Evolutionary conservation across 352 stramenopile species (phyloP).

Genomic region (Pythium aquatile): DNA sequence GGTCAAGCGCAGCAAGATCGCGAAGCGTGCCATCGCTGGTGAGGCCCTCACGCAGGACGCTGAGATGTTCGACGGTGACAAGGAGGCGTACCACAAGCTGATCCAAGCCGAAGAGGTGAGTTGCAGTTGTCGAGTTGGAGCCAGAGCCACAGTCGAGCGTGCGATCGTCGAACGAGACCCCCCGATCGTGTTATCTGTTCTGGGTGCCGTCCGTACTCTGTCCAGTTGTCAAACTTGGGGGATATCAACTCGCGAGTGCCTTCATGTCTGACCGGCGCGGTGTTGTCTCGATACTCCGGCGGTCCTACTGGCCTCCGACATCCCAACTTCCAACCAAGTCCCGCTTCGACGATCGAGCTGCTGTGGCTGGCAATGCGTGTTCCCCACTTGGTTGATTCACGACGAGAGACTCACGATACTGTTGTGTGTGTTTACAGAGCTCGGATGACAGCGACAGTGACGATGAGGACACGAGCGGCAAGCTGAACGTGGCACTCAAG

Average conservation of each 20-base stretch:
- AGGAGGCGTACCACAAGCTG: conserved; percentile 81
- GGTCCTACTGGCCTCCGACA: conserved; percentile 85
- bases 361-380: conserved; percentile 6
- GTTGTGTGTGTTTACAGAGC: conserved; percentile 48
- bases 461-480: conserved; percentile 44
- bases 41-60: conserved; percentile 77
- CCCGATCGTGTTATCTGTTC: conserved; percentile 93
- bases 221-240: conserved; percentile 92
- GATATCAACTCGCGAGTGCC: conserved; percentile 61
- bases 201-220: conserved; percentile 83
- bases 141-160: not conserved
- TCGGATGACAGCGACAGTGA: conserved; percentile 58
- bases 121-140: conserved; percentile 17
- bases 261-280: conserved; percentile 80
- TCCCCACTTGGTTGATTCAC: not conserved
- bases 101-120: conserved; percentile 86
- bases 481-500: conserved; percentile 71
- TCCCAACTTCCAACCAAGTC: conserved; percentile 3
- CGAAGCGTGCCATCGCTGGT: conserved; percentile 77
- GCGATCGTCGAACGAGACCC: conserved; percentile 24
- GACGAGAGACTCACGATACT: not conserved
- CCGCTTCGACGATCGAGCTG: not conserved
- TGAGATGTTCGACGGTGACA: conserved; percentile 82
- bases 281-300: conserved; percentile 33
- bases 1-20: conserved; percentile 83